Percentiles rank a stretch among this genome's conserved stretches.
These are phyloP conservation scores for Ganoderma leucocontextum DNA, from an alignment of 1,284 basidiomycete species.

Conservation along the genomic window DNA sequence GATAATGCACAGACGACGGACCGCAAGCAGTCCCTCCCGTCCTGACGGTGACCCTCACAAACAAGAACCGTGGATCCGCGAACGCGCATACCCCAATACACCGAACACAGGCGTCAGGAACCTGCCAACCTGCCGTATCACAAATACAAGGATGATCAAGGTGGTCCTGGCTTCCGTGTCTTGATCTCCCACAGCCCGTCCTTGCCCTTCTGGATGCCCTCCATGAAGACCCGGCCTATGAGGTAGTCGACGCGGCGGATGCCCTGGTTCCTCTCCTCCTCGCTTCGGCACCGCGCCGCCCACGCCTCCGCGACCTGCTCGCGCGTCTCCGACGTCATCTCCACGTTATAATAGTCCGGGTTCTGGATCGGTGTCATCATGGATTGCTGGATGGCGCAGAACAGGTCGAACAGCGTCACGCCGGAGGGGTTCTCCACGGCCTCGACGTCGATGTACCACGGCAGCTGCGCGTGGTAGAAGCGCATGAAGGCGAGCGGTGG, in stretches of 20 bases:
- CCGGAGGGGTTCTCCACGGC: slow-evolving; percentile 54
- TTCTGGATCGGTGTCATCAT: slow-evolving; percentile 40
- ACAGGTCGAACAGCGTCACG: slow-evolving; percentile 62
- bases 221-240: slow-evolving; percentile 40
- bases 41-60: neutral
- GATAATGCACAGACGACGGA: neutral
- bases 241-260: slow-evolving; percentile 44
- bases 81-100: neutral
- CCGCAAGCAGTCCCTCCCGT: neutral
- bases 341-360: slow-evolving; percentile 43
- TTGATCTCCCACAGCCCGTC: slow-evolving; percentile 45
- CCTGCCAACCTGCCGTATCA: neutral
- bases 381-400: slow-evolving; percentile 46
- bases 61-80: neutral
- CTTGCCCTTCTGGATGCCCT: slow-evolving; percentile 42
- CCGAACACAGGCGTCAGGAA: neutral
- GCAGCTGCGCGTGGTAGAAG: slow-evolving; percentile 57
- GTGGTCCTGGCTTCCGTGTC: slow-evolving; percentile 32
- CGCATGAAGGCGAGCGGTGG: slow-evolving; percentile 57
- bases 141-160: neutral
- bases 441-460: slow-evolving; percentile 65
- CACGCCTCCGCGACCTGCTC: slow-evolving; percentile 38
- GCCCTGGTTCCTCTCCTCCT: slow-evolving; percentile 36
- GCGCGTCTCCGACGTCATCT: slow-evolving; percentile 40
- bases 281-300: slow-evolving; percentile 33